Percentiles rank a stretch among this genome's conserved stretches.
phyloP scores from a whole-genome alignment of 2,329 filamentous ascomycete genomes.

The Trichoderma hamatum region DNA sequence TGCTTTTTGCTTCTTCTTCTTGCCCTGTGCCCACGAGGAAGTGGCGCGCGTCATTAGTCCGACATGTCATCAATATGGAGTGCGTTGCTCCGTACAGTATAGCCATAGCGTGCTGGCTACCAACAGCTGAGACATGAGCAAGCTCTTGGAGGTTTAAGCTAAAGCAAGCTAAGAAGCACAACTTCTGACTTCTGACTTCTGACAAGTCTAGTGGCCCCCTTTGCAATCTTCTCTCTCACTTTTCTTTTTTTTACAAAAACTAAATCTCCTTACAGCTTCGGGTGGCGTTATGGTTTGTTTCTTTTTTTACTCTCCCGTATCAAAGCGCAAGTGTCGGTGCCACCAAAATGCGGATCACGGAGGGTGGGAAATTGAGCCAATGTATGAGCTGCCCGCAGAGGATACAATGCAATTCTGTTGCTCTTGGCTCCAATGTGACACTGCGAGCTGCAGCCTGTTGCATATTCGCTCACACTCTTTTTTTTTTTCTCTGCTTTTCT shows the following conservation, averaged over 20 bases:
- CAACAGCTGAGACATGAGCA: constrained; percentile 9
- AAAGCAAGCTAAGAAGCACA: constrained; percentile 15
- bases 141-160: background rate
- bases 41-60: constrained; percentile 1
- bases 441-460: constrained; percentile 1
- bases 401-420: background rate
- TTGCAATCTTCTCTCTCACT: background rate
- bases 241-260: background rate
- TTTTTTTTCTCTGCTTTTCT: background rate
- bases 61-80: constrained; percentile 14
- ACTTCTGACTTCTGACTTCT: constrained; percentile 17
- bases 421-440: background rate
- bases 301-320: constrained; percentile 10
- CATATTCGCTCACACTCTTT: background rate
- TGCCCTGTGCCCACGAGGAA: background rate
- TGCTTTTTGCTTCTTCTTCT: background rate
- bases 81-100: background rate
- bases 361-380: constrained; percentile 13
- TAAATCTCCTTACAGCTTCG: background rate
- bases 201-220: constrained; percentile 4
- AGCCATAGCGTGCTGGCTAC: background rate
- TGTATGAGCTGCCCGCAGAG: constrained; percentile 16
- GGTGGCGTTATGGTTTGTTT: constrained; percentile 13
- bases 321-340: constrained; percentile 16
- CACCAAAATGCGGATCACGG: constrained; percentile 17